phyloP scores from a whole-genome alignment of 106 monocot genomes.

The Iris macrosiphon region DNA sequence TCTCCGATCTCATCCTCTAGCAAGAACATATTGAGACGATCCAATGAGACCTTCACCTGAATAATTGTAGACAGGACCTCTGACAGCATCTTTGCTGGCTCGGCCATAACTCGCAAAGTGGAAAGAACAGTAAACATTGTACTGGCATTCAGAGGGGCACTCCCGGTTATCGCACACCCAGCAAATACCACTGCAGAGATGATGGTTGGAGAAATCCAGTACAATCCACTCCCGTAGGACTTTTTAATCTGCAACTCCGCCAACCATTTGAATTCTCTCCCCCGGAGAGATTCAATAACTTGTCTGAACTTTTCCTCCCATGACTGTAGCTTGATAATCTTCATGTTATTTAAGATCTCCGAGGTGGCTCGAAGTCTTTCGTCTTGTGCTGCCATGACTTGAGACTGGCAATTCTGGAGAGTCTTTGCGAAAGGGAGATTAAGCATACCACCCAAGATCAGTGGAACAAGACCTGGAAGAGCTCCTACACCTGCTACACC shows the following conservation, averaged over 20 bases:
- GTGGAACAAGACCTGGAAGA: constrained; percentile 39
- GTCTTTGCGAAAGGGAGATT: constrained; percentile 66
- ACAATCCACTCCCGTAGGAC: constrained; percentile 49
- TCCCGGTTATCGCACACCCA: constrained; percentile 22
- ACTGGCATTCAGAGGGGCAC: constrained; percentile 49
- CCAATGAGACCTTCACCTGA: constrained; percentile 60
- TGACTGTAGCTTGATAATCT: constrained; percentile 70
- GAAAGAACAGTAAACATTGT: constrained; percentile 68
- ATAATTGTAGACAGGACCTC: constrained; percentile 56
- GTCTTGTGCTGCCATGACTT: constrained; percentile 67
- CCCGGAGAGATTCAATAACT: constrained; percentile 31
- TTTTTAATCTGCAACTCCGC: constrained; percentile 46
- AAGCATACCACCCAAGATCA: constrained; percentile 36
- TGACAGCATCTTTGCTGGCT: constrained; percentile 58
- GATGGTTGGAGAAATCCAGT: constrained; percentile 67
- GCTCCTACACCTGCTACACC: constrained; percentile 42
- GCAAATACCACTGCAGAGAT: constrained; percentile 52
- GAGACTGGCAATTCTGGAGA: constrained; percentile 42
- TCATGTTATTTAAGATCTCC: constrained; percentile 61
- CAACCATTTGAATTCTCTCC: constrained; percentile 55
- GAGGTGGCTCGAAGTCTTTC: constrained; percentile 53
- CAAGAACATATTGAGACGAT: constrained; percentile 50
- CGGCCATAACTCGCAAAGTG: constrained; percentile 47
- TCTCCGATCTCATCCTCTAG: constrained; percentile 56
- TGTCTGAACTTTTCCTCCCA: constrained; percentile 67